phyloP scores from a whole-genome alignment of 768 basidiomycete genomes.

The Hemileccinum rubropunctum region DNA sequence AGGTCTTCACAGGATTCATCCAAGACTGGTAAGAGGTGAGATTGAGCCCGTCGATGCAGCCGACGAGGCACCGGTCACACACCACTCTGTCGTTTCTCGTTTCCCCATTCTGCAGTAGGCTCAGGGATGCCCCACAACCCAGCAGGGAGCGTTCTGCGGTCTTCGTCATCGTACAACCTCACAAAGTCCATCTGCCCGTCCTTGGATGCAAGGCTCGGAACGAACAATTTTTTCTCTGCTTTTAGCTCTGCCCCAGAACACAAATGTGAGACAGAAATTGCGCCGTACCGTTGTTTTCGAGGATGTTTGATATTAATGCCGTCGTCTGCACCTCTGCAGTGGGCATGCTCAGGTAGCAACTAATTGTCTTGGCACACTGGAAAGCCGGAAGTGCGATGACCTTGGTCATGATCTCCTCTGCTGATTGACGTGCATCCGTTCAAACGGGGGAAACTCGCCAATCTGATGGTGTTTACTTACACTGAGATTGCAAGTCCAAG shows the following conservation, averaged over 20 bases:
- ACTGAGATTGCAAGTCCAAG: conserved; percentile 55
- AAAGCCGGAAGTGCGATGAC: conserved; percentile 55
- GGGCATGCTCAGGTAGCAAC: conserved; percentile 84
- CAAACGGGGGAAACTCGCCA: not conserved
- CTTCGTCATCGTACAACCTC: conserved; percentile 54
- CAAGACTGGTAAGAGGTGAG: conserved; percentile 17
- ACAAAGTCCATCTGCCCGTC: conserved; percentile 62
- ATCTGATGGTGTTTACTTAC: conserved; percentile 33
- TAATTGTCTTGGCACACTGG: conserved; percentile 45
- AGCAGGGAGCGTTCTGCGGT: conserved; percentile 52
- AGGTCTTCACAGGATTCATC: conserved; percentile 40
- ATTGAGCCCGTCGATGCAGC: conserved; percentile 1
- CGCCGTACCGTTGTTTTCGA: conserved; percentile 49
- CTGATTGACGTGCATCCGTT: conserved; percentile 13
- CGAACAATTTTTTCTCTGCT: conserved; percentile 63
- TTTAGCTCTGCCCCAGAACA: not conserved
- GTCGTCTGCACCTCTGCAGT: conserved; percentile 64
- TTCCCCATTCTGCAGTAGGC: conserved; percentile 47
- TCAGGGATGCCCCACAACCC: conserved; percentile 80
- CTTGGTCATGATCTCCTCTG: conserved; percentile 39
- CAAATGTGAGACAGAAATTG: not conserved
- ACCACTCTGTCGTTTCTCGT: conserved; percentile 51
- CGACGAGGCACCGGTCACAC: conserved; percentile 19
- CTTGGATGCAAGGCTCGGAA: conserved; percentile 58
- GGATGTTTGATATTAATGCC: conserved; percentile 46